Percentiles rank a stretch among this genome's conserved stretches.
Conservation (phyloP, 2,329 filamentous ascomycete species). For the Pseudocercospora macadamiae region DNA sequence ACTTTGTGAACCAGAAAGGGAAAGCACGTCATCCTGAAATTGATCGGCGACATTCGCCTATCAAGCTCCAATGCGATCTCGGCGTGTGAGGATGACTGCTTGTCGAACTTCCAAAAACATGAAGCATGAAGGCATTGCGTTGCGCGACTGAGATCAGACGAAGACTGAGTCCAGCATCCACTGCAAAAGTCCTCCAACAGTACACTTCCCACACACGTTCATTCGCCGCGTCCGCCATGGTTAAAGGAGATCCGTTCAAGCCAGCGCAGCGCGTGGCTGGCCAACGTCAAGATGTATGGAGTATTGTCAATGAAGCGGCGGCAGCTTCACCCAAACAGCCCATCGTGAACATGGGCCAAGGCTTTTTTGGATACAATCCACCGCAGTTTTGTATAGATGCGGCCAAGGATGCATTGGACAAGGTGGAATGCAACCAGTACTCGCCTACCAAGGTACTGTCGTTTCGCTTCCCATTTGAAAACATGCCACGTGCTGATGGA, state of each 20-base stretch:
- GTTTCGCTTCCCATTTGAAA: background rate
- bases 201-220: conserved; percentile 8
- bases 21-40: too few species aligned
- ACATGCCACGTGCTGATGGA: conserved; percentile 20
- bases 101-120: background rate
- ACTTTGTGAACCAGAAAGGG: too few species aligned
- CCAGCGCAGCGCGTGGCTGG: conserved; percentile 59
- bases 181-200: background rate
- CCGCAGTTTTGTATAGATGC: conserved; percentile 88
- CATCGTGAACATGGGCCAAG: conserved; percentile 71
- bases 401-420: conserved; percentile 84
- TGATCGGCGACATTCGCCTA: too few species aligned
- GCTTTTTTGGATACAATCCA: conserved; percentile 92
- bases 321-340: conserved; percentile 65
- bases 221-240: conserved; percentile 32
- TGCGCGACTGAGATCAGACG: background rate
- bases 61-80: conserved; percentile 19
- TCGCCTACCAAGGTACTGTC: conserved; percentile 75
- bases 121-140: background rate
- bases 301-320: conserved; percentile 69
- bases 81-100: conserved; percentile 7
- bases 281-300: conserved; percentile 63
- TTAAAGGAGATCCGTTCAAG: conserved; percentile 46
- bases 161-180: background rate
- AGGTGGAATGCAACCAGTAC: conserved; percentile 98